Percentiles rank a stretch among this genome's conserved stretches.
These are phyloP conservation scores for Polytrichum formosum DNA, from an alignment of 225 moss, liverwort and hornwort species.

Conservation along the genomic window DNA sequence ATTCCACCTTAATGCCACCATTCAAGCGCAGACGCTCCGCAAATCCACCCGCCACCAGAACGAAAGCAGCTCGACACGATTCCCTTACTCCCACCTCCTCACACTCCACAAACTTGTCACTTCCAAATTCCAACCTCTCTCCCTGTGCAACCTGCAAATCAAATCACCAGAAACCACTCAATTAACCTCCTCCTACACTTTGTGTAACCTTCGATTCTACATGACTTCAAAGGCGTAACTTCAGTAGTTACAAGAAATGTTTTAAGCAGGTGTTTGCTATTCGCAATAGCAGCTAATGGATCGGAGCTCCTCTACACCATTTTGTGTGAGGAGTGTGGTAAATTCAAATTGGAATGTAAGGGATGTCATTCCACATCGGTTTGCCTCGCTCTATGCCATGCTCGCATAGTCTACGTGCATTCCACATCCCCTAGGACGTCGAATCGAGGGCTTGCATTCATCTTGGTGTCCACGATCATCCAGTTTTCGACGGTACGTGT, in stretches of 20 bases:
- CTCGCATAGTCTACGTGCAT: too few species aligned
- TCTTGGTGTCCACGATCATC: too few species aligned
- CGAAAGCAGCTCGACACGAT: slow-evolving; percentile 46
- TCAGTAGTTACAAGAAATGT: background rate
- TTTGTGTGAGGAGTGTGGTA: too few species aligned
- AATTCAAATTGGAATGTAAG: too few species aligned
- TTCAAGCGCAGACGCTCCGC: slow-evolving; percentile 59
- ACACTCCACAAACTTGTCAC: slow-evolving; percentile 42
- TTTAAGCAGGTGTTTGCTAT: too few species aligned
- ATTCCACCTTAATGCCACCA: slow-evolving; percentile 56
- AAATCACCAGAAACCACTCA: background rate
- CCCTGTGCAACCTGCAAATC: slow-evolving; percentile 52
- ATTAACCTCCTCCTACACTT: background rate
- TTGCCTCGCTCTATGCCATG: too few species aligned
- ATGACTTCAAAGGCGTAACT: background rate
- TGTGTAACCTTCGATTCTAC: background rate
- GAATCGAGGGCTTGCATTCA: too few species aligned
- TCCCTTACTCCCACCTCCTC: slow-evolving; percentile 65
- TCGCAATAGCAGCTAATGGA: too few species aligned
- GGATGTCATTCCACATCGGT: too few species aligned
- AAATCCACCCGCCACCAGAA: slow-evolving; percentile 71
- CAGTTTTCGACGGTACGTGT: too few species aligned
- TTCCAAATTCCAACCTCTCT: slow-evolving; percentile 49
- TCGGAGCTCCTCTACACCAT: too few species aligned
- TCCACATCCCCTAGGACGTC: too few species aligned